Percentiles rank a stretch among this genome's conserved stretches.
Conservation (phyloP, 2,329 filamentous ascomycete species). For the Aspergillus alliaceus region DNA sequence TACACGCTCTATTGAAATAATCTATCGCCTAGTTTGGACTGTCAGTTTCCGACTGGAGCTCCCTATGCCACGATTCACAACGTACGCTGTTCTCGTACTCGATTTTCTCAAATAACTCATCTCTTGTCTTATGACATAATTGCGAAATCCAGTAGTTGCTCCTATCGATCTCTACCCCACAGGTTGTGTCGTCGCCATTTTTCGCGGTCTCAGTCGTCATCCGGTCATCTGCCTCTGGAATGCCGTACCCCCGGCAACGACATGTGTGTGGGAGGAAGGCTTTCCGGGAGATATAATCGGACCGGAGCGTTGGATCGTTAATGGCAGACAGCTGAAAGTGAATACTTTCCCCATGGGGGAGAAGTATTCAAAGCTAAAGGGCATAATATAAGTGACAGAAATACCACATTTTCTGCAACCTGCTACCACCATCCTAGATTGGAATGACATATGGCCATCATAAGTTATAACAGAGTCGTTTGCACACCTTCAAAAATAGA, state of each 20-base stretch:
- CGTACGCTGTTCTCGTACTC: constrained; percentile 19
- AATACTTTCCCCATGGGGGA: constrained; percentile 14
- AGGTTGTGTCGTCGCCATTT: constrained; percentile 46
- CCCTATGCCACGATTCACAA: neutral
- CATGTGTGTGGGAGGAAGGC: constrained; percentile 64
- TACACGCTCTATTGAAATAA: constrained; percentile 22
- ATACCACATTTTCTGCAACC: neutral
- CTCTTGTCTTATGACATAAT: constrained; percentile 57
- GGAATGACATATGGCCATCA: no score
- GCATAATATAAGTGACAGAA: neutral
- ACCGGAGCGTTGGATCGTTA: constrained; percentile 48
- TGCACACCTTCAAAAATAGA: neutral
- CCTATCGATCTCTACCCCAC: constrained; percentile 66
- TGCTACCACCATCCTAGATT: neutral
- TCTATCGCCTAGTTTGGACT: constrained; percentile 17
- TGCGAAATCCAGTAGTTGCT: constrained; percentile 77
- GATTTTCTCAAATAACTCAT: constrained; percentile 19
- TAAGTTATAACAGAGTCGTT: neutral
- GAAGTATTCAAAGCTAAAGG: neutral
- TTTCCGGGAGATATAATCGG: constrained; percentile 66
- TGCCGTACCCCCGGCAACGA: constrained; percentile 67
- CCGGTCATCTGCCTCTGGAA: constrained; percentile 63
- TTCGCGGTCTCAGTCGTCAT: constrained; percentile 61
- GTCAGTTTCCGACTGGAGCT: neutral
- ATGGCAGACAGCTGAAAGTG: constrained; percentile 24